phyloP scores from a whole-genome alignment of 148 eudicot species.

The Spergularia marina region DNA sequence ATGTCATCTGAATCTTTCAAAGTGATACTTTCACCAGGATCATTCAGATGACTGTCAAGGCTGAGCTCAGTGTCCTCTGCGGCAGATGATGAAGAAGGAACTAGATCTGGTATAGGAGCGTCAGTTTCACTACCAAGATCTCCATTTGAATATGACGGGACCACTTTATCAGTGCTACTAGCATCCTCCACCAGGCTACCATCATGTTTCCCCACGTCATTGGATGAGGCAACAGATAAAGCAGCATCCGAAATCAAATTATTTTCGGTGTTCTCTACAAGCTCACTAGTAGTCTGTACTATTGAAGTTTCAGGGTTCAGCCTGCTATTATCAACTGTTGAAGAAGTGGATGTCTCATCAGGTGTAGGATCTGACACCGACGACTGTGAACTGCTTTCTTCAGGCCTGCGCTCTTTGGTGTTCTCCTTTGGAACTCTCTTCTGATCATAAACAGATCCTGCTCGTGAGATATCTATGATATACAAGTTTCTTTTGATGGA shows the following conservation, averaged over 20 bases:
- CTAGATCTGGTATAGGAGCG: constrained; percentile 28
- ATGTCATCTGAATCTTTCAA: constrained; percentile 37
- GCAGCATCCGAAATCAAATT: constrained; percentile 34
- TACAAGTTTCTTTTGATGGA: constrained; percentile 10
- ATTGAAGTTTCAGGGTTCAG: constrained; percentile 30
- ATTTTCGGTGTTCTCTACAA: constrained; percentile 33
- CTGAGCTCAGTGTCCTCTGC: constrained; percentile 38
- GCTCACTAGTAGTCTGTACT: constrained; percentile 39
- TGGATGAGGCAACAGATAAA: constrained; percentile 35
- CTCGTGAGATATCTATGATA: constrained; percentile 30
- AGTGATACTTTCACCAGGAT: constrained; percentile 40
- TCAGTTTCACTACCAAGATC: constrained; percentile 34
- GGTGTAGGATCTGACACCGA: constrained; percentile 37
- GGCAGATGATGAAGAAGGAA: constrained; percentile 28
- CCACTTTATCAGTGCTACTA: constrained; percentile 29
- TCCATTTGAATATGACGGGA: constrained; percentile 35
- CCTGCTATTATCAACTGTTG: constrained; percentile 31
- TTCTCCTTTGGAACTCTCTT: constrained; percentile 47
- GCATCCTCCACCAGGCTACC: constrained; percentile 33
- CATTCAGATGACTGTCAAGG: constrained; percentile 34
- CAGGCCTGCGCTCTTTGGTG: constrained; percentile 31
- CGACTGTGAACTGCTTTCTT: constrained; percentile 39
- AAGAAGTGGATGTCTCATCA: constrained; percentile 34
- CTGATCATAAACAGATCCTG: constrained; percentile 44
- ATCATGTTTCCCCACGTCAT: constrained; percentile 35